phyloP scores from a whole-genome alignment of 1,284 basidiomycete species.

The Puccinia polysora region DNA sequence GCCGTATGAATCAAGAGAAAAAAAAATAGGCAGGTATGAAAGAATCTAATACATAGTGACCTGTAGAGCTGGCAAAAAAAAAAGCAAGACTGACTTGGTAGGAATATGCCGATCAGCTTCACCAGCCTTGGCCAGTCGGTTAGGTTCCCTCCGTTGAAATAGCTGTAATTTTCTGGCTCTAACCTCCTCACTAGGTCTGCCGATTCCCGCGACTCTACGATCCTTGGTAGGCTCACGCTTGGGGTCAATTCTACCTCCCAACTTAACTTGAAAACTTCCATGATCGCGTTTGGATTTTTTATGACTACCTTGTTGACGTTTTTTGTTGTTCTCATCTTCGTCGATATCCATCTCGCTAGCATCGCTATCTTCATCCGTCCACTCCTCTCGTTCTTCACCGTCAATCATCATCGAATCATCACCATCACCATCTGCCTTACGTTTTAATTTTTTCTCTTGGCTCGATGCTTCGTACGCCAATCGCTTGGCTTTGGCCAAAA shows the following conservation, averaged over 20 bases:
- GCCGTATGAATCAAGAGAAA: conserved; percentile 54
- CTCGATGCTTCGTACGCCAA: conserved; percentile 56
- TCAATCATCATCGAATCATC: conserved; percentile 54
- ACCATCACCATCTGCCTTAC: conserved; percentile 57
- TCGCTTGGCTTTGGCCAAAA: conserved; percentile 72
- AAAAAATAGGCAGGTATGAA: conserved; percentile 52
- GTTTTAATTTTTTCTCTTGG: conserved; percentile 55
- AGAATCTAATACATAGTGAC: neutral
- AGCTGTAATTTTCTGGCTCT: conserved; percentile 75
- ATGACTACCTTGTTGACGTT: too few relatives aligned
- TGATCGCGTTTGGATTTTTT: conserved; percentile 6
- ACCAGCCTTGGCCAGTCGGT: conserved; percentile 79
- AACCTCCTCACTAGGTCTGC: conserved; percentile 68
- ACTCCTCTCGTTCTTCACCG: conserved; percentile 56
- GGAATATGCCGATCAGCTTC: conserved; percentile 78
- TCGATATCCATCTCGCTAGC: conserved; percentile 52
- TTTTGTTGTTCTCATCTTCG: conserved; percentile 57
- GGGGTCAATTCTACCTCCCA: conserved; percentile 58
- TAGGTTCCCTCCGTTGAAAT: conserved; percentile 75
- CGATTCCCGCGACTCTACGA: conserved; percentile 72
- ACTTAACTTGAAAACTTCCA: conserved; percentile 57
- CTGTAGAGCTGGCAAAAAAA: neutral
- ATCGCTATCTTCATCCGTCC: conserved; percentile 54
- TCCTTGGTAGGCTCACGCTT: conserved; percentile 65
- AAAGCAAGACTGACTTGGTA: conserved; percentile 66